Percentiles rank a stretch among this genome's conserved stretches.
Conservation (phyloP, 1,284 basidiomycete species). For the Neolentinus lepideus region DNA sequence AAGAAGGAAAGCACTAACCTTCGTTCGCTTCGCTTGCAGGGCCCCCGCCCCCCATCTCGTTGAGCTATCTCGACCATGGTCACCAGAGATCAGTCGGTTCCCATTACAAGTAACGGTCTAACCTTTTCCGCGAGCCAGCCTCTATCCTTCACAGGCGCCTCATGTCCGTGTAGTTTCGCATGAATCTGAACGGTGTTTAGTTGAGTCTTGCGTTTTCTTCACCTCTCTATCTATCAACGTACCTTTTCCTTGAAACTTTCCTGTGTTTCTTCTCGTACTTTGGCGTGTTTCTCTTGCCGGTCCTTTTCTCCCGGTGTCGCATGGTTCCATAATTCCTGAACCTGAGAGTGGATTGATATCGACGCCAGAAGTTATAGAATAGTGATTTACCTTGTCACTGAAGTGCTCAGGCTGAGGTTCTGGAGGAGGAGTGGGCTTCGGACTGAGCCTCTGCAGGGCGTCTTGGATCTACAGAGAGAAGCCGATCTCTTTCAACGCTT, state of each 20-base stretch:
- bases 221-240: background rate
- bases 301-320: background rate
- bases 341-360: background rate
- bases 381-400: background rate
- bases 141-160: background rate
- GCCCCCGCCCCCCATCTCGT: constrained; percentile 23
- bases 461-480: background rate
- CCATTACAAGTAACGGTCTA: background rate
- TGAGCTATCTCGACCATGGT: constrained; percentile 8
- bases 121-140: background rate
- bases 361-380: background rate
- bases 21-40: constrained; percentile 22
- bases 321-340: background rate
- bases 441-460: background rate
- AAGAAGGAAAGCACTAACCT: constrained; percentile 9
- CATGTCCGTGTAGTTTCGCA: background rate
- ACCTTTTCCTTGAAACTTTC: background rate
- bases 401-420: background rate
- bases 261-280: background rate
- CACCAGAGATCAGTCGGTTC: background rate
- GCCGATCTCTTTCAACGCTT: background rate
- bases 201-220: background rate
- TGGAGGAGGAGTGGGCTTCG: background rate
- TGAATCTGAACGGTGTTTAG: background rate
- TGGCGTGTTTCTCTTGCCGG: background rate